Base-by-base conservation (phyloP, 2,329 filamentous ascomycete species). In the Ophiocordyceps sinensis region DNA sequence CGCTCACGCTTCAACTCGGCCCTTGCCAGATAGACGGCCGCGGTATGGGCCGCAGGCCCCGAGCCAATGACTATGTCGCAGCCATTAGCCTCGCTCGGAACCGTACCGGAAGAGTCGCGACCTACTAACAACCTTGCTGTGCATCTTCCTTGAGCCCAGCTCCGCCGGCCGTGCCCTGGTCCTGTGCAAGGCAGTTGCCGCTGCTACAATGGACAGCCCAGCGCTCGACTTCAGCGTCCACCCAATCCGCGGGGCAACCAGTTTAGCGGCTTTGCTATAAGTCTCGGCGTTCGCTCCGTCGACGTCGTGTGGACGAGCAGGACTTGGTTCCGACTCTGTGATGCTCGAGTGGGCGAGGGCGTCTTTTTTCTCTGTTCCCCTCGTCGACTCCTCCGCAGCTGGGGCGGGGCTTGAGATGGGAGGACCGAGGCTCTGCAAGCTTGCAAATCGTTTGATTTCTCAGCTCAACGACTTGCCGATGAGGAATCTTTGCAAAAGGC, bases 1-100 rank as follows among this genome's bases (percentile, higher is more conserved):
- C 2, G 63, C 72, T 60, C 57, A 79, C 74, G 91, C 65, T 93
- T 85, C 59, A 98, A 68, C 62, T 98, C 89, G 46, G 91, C 91
- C 59, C 91, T 83, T 38, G 88, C 83, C 54, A 95, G 81, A 67
- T 98, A 98, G 60, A 98, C 79, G 62, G 91, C 91, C 47, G 91
- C 91, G 37, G 91, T 98, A 69, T 98, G 91, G 65, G 88, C 91
- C 53, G 88, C 91, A 48, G 91, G 91, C 70, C 91, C 91, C 47
- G 91, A 98, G 70, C 91, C 88, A 66, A 85, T 82, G 58, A 87
- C 75, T 79, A 43, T 8, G 30, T 14, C 30, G 30, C 30, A 2
- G 13, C 13, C 13, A 32, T 14, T 3, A 35, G 14, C 15, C 32
- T n/a, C 12, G 11, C 5, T 14, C 30, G 30, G 30, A 13, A 14